These are phyloP conservation scores for Diplocarpon mali DNA, from an alignment of 2,329 filamentous ascomycete species.

Conservation along the genomic window DNA sequence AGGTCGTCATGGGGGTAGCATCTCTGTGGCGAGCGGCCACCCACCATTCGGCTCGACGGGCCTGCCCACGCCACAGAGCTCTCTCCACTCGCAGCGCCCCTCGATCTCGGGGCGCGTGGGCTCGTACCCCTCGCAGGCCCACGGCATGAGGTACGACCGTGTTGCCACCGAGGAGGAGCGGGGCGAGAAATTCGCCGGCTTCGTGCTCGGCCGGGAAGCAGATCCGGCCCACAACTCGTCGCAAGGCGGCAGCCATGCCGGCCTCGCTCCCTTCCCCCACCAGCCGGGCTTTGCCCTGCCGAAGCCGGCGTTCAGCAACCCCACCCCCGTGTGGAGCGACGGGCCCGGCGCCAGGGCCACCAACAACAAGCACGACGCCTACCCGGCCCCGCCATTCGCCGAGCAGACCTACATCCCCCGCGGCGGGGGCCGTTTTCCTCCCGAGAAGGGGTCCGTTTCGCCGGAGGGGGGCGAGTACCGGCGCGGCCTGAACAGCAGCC, in stretches of 20 bases:
- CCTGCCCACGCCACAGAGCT: slow-evolving; percentile 33
- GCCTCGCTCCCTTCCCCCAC: slow-evolving; percentile 20
- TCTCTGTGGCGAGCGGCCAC: slow-evolving; percentile 17
- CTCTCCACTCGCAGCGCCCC: slow-evolving; percentile 37
- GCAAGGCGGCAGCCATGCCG: slow-evolving; percentile 15
- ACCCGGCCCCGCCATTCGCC: slow-evolving; percentile 22
- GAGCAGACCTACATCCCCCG: slow-evolving; percentile 24
- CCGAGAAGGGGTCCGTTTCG: slow-evolving; percentile 22
- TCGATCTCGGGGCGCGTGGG: slow-evolving; percentile 34
- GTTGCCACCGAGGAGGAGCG: slow-evolving; percentile 21
- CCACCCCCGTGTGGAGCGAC: slow-evolving; percentile 23
- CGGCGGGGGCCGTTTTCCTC: slow-evolving; percentile 19
- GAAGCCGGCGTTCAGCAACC: slow-evolving; percentile 15
- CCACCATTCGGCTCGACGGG: slow-evolving; percentile 23
- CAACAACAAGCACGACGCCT: slow-evolving; percentile 17
- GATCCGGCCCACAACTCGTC: slow-evolving; percentile 7
- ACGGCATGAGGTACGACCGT: slow-evolving; percentile 27
- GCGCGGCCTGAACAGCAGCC: slow-evolving; percentile 24
- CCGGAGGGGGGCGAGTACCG: slow-evolving; percentile 26
- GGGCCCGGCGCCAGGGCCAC: slow-evolving; percentile 18
- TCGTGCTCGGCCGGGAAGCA: slow-evolving; percentile 19
- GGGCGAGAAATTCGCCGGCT: slow-evolving; percentile 21
- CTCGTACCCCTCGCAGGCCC: slow-evolving; percentile 38
- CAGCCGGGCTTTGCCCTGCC: slow-evolving; percentile 13
- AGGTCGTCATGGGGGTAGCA: slow-evolving; percentile 23